These are phyloP conservation scores for Lobosporangium transversale DNA, from an alignment of 192 early-diverging fungal species.

Conservation along the genomic window DNA sequence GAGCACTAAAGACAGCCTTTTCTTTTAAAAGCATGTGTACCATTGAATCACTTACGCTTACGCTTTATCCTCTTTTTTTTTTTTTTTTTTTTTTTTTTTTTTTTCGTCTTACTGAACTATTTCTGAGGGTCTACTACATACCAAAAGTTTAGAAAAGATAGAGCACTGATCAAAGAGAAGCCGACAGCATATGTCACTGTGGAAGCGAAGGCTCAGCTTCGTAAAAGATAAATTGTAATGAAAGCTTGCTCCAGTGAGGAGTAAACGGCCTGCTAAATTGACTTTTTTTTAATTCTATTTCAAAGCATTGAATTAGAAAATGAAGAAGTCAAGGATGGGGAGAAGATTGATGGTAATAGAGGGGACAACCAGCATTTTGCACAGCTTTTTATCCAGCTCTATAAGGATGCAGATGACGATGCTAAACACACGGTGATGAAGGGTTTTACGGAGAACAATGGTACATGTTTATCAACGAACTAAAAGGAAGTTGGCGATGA, in stretches of 20 bases:
- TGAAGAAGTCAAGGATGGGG: constrained; percentile 80
- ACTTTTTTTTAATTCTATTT: constrained; percentile 1
- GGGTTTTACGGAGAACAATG: constrained; percentile 94
- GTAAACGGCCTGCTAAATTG: neutral
- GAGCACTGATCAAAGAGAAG: constrained; percentile 62
- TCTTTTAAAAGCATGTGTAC: neutral
- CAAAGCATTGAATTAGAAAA: constrained; percentile 62
- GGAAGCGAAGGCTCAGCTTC: constrained; percentile 73
- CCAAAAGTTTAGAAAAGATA: constrained; percentile 69
- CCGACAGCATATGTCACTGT: constrained; percentile 53
- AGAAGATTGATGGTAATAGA: constrained; percentile 90
- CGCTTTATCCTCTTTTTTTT: neutral
- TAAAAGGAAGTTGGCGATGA: constrained; percentile 95
- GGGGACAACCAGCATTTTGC: constrained; percentile 94
- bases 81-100: neutral
- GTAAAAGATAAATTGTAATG: constrained; percentile 67
- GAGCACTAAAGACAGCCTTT: no score
- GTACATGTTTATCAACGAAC: constrained; percentile 94
- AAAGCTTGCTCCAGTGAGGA: no score
- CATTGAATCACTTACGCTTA: neutral
- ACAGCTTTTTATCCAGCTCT: constrained; percentile 94
- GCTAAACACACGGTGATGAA: constrained; percentile 96
- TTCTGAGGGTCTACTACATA: constrained; percentile 67
- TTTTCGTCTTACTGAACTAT: constrained; percentile 2
- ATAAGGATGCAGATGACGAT: constrained; percentile 89